These are phyloP conservation scores for Ceratobasidium papillatum DNA, from an alignment of 1,284 basidiomycete genomes.

Conservation along the genomic window DNA sequence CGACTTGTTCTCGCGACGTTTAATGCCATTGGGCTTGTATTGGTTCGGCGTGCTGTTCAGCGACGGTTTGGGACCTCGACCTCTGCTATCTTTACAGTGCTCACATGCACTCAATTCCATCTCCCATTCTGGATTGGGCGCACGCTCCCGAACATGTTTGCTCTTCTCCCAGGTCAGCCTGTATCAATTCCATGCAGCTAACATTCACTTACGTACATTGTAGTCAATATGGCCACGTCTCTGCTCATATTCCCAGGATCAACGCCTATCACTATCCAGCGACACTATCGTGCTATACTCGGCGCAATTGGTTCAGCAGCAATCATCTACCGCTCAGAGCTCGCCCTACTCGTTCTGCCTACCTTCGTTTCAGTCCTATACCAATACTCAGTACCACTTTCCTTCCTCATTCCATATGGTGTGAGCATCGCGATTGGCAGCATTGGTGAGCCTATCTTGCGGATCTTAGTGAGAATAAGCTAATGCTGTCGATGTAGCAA, in stretches of 20 bases:
- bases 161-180: slow-evolving; percentile 75
- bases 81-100: slow-evolving; percentile 67
- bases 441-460: slow-evolving; percentile 23
- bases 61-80: slow-evolving; percentile 69
- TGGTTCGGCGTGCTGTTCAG: slow-evolving; percentile 70
- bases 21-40: slow-evolving; percentile 71
- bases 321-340: slow-evolving; percentile 83
- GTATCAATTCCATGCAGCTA: not conserved
- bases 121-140: slow-evolving; percentile 91
- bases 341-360: slow-evolving; percentile 67
- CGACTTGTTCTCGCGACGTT: slow-evolving; percentile 76
- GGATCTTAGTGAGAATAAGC: not conserved
- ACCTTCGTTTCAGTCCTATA: slow-evolving; percentile 69
- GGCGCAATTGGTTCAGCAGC: slow-evolving; percentile 69
- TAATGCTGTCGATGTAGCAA: slow-evolving; percentile 55
- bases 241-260: slow-evolving; percentile 59
- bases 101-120: slow-evolving; percentile 89
- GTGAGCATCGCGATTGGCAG: slow-evolving; percentile 38
- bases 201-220: slow-evolving; percentile 21
- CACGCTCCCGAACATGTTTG: slow-evolving; percentile 94
- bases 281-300: slow-evolving; percentile 49
- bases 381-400: slow-evolving; percentile 32
- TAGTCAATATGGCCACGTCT: slow-evolving; percentile 73
- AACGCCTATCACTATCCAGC: slow-evolving; percentile 29
- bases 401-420: slow-evolving; percentile 44